These are phyloP conservation scores for Russula compacta DNA, from an alignment of 768 basidiomycete species.

Conservation along the genomic window DNA sequence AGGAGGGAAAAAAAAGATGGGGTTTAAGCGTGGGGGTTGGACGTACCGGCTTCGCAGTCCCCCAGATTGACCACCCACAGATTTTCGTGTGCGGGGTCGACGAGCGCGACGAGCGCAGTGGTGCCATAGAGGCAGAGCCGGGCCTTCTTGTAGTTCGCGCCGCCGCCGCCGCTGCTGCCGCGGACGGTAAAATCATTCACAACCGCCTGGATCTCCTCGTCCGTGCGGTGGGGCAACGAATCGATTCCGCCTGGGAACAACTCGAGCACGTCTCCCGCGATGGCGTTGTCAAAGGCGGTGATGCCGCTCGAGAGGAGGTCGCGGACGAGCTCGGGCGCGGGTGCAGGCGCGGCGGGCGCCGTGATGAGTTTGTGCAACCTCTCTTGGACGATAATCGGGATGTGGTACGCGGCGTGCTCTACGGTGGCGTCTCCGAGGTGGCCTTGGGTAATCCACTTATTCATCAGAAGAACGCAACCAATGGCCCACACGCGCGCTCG, in stretches of 20 bases:
- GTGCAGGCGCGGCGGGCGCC: constrained; percentile 17
- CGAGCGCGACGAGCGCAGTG: constrained; percentile 64
- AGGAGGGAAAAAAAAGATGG: not conserved
- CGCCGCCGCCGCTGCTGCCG: constrained; percentile 19
- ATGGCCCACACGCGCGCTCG: no score
- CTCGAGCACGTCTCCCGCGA: constrained; percentile 36
- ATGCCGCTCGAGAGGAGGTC: constrained; percentile 32
- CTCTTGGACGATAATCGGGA: constrained; percentile 34
- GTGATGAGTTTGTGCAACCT: constrained; percentile 30
- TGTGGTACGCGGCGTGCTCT: constrained; percentile 33
- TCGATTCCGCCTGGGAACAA: constrained; percentile 47
- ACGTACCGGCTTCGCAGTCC: constrained; percentile 70
- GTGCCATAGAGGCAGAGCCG: constrained; percentile 76
- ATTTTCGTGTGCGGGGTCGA: constrained; percentile 59
- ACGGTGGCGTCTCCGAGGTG: constrained; percentile 43
- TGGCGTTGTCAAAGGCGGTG: constrained; percentile 34
- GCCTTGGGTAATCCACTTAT: constrained; percentile 25
- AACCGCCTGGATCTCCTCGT: constrained; percentile 46
- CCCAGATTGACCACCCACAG: constrained; percentile 80
- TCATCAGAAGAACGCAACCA: no score
- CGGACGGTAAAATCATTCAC: constrained; percentile 54
- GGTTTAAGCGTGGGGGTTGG: no score
- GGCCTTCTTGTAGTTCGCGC: constrained; percentile 57
- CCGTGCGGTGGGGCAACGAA: constrained; percentile 34
- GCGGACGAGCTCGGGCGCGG: constrained; percentile 30